Evolutionary conservation across 306 rosid genomes (phyloP).

Genomic region (Nissolia schottii): DNA sequence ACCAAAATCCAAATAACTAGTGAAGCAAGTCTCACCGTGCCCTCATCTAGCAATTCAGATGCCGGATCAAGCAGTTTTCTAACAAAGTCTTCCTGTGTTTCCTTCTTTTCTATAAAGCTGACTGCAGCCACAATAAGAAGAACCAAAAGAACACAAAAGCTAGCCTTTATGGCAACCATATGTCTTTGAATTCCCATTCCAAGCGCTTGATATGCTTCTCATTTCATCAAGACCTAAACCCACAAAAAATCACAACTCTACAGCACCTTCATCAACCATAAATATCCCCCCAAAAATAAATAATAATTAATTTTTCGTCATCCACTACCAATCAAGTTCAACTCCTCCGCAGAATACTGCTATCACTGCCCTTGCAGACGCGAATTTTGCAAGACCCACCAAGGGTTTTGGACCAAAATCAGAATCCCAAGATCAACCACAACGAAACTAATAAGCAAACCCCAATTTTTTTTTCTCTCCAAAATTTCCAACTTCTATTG

Average conservation of each 20-base stretch:
- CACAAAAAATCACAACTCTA: slow-evolving; percentile 33
- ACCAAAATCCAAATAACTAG: slow-evolving; percentile 14
- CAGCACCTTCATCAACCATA: slow-evolving; percentile 33
- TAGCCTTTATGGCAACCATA: slow-evolving; percentile 52
- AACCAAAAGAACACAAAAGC: slow-evolving; percentile 50
- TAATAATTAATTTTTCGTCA: not conserved
- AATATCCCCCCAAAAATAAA: not conserved
- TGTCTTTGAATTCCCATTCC: slow-evolving; percentile 41
- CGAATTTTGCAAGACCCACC: slow-evolving; percentile 33
- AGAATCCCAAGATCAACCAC: slow-evolving; percentile 17
- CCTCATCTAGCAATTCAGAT: slow-evolving; percentile 52
- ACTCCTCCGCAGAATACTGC: slow-evolving; percentile 21
- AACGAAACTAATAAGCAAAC: slow-evolving; percentile 13
- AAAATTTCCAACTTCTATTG: slow-evolving; percentile 22
- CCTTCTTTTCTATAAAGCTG: slow-evolving; percentile 37
- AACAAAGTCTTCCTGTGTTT: slow-evolving; percentile 45
- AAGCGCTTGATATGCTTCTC: slow-evolving; percentile 45
- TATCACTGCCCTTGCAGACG: not conserved
- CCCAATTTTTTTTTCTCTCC: not conserved
- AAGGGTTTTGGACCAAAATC: slow-evolving; percentile 21
- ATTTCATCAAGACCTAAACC: slow-evolving; percentile 56
- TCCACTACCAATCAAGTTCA: slow-evolving; percentile 36
- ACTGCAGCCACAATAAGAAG: slow-evolving; percentile 43
- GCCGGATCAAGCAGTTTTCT: slow-evolving; percentile 54
- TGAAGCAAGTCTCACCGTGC: slow-evolving; percentile 51